Conservation (phyloP, 345 rosid genomes). For the Bruguiera gymnorhiza region DNA sequence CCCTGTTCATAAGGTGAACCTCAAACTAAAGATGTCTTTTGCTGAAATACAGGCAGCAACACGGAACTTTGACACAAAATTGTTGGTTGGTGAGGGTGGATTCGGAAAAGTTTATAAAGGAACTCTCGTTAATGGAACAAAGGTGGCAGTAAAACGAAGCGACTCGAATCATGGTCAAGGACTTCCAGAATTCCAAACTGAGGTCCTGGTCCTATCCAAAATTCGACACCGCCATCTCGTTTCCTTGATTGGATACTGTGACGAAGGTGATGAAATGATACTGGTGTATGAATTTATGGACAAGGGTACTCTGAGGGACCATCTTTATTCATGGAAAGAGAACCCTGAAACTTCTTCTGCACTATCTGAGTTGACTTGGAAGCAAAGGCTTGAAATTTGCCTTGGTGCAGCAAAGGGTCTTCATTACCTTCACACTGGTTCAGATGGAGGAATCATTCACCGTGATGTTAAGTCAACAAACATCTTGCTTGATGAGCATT, state of each 20-base stretch:
- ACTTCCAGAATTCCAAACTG: neutral
- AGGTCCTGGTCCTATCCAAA: neutral
- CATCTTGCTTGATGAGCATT: too few species aligned
- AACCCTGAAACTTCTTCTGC: neutral
- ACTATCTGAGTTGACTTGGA: neutral
- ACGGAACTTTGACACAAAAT: neutral
- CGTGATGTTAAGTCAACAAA: too few species aligned
- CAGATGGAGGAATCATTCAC: too few species aligned
- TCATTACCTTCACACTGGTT: too few species aligned
- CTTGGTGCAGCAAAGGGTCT: too few species aligned
- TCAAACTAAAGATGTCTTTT: constrained; percentile 19
- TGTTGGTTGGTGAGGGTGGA: constrained; percentile 18
- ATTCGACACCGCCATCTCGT: constrained; percentile 3
- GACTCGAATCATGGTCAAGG: constrained; percentile 9
- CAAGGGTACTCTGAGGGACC: constrained; percentile 7
- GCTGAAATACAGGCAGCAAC: constrained; percentile 16
- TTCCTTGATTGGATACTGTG: constrained; percentile 3
- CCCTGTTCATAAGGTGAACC: constrained; percentile 10
- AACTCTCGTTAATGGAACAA: constrained; percentile 1
- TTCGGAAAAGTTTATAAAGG: constrained; percentile 6
- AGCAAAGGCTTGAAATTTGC: neutral
- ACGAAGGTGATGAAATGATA: neutral
- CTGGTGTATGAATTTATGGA: constrained; percentile 3
- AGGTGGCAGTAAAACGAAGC: constrained; percentile 19
- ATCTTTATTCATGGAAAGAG: neutral